Percentiles rank a stretch among this genome's conserved stretches.
Conservation (phyloP, 2,329 filamentous ascomycete genomes). For the Tolypocladium inflatum region DNA sequence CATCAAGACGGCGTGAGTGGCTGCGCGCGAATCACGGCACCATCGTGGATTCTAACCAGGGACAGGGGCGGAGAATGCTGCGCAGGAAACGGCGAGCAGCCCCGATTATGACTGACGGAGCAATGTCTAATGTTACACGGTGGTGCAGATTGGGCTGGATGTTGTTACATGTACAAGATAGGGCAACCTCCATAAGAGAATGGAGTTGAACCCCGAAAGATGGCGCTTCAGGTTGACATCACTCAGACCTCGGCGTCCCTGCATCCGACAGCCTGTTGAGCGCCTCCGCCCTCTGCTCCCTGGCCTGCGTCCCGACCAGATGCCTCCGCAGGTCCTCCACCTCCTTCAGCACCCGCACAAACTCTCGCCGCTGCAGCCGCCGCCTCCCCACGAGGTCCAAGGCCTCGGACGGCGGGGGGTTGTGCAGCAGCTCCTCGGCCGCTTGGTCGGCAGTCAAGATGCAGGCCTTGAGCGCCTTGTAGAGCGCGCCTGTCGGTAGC, state of each 20-base stretch:
- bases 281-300: conserved; percentile 7
- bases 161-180: neutral
- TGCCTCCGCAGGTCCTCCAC: conserved; percentile 16
- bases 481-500: conserved; percentile 30
- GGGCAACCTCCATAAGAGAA: too few species aligned
- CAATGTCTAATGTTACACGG: neutral
- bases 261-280: conserved; percentile 4
- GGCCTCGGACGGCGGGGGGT: conserved; percentile 5
- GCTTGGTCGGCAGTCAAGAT: conserved; percentile 44
- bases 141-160: neutral
- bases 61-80: neutral
- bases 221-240: neutral
- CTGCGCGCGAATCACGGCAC: conserved; percentile 1
- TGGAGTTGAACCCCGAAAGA: neutral
- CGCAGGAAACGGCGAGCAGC: neutral
- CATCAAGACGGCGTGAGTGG: conserved; percentile 23
- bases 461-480: conserved; percentile 41
- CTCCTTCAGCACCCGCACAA: conserved; percentile 19
- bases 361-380: conserved; percentile 20
- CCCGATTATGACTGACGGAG: neutral
- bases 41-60: neutral
- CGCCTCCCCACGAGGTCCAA: conserved; percentile 8
- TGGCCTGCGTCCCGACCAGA: conserved; percentile 3
- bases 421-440: conserved; percentile 24
- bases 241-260: neutral